These are phyloP conservation scores for Chaetomiaceae sp. DNA, from an alignment of 2,329 filamentous ascomycete genomes.

Conservation along the genomic window DNA sequence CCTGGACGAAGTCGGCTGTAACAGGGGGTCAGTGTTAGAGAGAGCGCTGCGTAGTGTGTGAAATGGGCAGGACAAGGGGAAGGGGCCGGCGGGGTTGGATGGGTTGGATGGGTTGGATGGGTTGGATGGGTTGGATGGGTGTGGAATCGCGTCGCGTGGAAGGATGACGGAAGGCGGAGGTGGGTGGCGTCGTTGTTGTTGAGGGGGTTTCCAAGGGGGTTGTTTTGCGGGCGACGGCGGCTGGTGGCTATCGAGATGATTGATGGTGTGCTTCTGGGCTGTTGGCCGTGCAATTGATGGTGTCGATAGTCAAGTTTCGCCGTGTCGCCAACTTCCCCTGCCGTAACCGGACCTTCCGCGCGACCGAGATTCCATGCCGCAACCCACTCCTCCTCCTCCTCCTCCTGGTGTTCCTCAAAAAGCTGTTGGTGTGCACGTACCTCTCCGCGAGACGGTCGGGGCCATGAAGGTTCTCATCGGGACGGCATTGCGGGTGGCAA, in stretches of 20 bases:
- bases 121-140: background rate
- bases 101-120: background rate
- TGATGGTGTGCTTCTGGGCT: background rate
- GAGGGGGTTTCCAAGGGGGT: background rate
- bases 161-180: too few relatives aligned
- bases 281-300: slow-evolving; percentile 1
- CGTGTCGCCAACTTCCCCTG: background rate
- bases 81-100: background rate
- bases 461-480: slow-evolving; percentile 55
- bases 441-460: slow-evolving; percentile 57
- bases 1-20: slow-evolving; percentile 92
- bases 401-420: background rate
- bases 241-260: background rate
- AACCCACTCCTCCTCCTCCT: background rate
- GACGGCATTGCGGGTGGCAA: slow-evolving; percentile 43
- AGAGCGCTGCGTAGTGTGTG: too few relatives aligned
- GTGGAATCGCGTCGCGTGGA: too few relatives aligned
- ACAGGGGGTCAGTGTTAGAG: background rate
- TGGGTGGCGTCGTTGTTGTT: background rate
- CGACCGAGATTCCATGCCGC: slow-evolving; percentile 1
- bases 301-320: background rate
- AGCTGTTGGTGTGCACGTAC: slow-evolving; percentile 40
- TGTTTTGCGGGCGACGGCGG: background rate
- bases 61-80: background rate
- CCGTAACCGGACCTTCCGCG: slow-evolving; percentile 11